Evolutionary conservation across 805 yeast species (phyloP).

Genomic region (Metschnikowia baotianmanensis): DNA sequence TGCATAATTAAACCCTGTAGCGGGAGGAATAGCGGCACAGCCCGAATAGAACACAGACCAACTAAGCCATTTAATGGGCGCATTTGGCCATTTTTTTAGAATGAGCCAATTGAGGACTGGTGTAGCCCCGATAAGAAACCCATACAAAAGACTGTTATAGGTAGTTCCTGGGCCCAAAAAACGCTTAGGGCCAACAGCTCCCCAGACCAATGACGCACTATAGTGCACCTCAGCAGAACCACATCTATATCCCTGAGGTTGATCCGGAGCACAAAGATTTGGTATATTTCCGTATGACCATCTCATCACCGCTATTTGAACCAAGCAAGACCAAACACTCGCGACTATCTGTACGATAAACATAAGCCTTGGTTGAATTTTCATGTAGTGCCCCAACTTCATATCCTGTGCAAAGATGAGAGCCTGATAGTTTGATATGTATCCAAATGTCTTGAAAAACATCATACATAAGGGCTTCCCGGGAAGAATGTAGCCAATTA

Average conservation of each 20-base stretch:
- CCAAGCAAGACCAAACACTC: constrained; percentile 22
- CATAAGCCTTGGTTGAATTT: constrained; percentile 20
- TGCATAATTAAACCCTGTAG: constrained; percentile 11
- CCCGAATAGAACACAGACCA: constrained; percentile 9
- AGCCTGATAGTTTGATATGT: constrained; percentile 22
- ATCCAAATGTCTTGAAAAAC: constrained; percentile 21
- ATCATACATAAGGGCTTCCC: constrained; percentile 23
- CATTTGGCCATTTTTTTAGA: constrained; percentile 7
- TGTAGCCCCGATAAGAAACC: constrained; percentile 13
- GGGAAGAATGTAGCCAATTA: constrained; percentile 20
- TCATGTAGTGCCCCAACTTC: constrained; percentile 23
- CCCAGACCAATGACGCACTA: constrained; percentile 32
- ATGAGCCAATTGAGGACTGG: constrained; percentile 8
- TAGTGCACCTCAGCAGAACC: constrained; percentile 21
- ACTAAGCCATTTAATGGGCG: constrained; percentile 9
- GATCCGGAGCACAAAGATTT: constrained; percentile 18
- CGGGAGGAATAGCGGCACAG: constrained; percentile 9
- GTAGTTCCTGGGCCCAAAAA: constrained; percentile 27
- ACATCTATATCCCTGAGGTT: constrained; percentile 19
- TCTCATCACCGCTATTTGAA: constrained; percentile 24
- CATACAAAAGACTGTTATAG: constrained; percentile 15
- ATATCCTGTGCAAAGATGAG: constrained; percentile 19
- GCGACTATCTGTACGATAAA: constrained; percentile 21
- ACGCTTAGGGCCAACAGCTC: constrained; percentile 32
- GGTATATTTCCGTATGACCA: constrained; percentile 24